Percentiles rank a stretch among this genome's conserved stretches.
Conservation (phyloP, 345 rosid species). For the Hibiscus mutabilis region DNA sequence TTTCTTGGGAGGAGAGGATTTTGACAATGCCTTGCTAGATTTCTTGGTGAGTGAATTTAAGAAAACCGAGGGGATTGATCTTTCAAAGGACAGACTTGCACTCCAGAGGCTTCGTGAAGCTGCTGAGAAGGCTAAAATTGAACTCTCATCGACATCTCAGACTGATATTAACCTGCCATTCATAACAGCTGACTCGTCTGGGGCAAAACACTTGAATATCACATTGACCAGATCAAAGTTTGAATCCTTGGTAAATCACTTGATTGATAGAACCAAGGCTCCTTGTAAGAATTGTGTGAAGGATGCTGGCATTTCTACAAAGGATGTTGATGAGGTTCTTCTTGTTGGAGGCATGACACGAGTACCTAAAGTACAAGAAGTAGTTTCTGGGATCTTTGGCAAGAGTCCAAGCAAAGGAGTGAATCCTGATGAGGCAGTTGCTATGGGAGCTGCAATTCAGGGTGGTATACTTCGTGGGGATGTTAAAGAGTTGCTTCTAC, state of each 20-base stretch:
- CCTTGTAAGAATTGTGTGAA: conserved; percentile 80
- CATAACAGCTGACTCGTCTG: conserved; percentile 82
- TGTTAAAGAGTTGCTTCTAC: conserved; percentile 75
- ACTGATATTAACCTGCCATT: conserved; percentile 83
- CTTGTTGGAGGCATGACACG: conserved; percentile 95
- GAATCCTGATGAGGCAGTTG: conserved; percentile 88
- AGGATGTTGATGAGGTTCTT: conserved; percentile 77
- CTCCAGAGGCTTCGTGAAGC: conserved; percentile 91
- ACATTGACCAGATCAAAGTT: conserved; percentile 72
- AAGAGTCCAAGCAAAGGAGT: conserved; percentile 85
- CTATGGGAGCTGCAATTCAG: conserved; percentile 88
- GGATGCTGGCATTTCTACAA: conserved; percentile 66
- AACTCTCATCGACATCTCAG: conserved; percentile 77
- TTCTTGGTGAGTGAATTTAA: conserved; percentile 75
- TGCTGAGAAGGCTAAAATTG: conserved; percentile 81
- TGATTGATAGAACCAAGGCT: conserved; percentile 66
- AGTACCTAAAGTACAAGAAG: conserved; percentile 81
- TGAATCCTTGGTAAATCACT: conserved; percentile 47
- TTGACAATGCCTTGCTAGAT: conserved; percentile 71
- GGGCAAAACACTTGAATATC: conserved; percentile 81
- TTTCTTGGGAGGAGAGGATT: conserved; percentile 91
- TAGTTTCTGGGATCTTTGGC: conserved; percentile 77
- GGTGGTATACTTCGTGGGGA: conserved; percentile 87
- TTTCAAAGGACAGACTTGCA: conserved; percentile 71
- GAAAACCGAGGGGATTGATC: conserved; percentile 65